Percentiles rank a stretch among this genome's conserved stretches.
Conservation (phyloP, 306 rosid species). For the Rubus idaeus region DNA sequence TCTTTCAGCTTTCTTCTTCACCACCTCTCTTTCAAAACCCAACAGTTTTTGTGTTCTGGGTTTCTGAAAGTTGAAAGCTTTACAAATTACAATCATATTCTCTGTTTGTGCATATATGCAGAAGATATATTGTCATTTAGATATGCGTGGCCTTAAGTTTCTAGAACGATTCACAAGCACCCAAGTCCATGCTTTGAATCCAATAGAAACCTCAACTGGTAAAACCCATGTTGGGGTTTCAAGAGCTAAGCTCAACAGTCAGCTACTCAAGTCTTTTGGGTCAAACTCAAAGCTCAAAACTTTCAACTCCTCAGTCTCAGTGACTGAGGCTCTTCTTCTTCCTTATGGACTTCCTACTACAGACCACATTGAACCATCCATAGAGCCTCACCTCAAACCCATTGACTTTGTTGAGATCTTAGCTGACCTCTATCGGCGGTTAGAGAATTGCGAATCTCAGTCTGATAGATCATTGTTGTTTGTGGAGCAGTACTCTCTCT, state of each 20-base stretch:
- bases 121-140: conserved; percentile 11
- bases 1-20: conserved; percentile 2
- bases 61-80: neutral
- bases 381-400: conserved; percentile 64
- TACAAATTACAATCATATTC: neutral
- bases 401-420: conserved; percentile 50
- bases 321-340: conserved; percentile 34
- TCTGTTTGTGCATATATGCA: conserved; percentile 10
- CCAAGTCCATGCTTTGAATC: conserved; percentile 70
- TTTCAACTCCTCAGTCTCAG: conserved; percentile 37
- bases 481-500: conserved; percentile 57
- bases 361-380: conserved; percentile 59
- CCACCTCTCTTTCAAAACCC: conserved; percentile 14
- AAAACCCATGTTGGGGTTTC: conserved; percentile 26
- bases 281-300: conserved; percentile 61
- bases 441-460: conserved; percentile 45
- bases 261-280: conserved; percentile 45
- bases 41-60: conserved; percentile 19
- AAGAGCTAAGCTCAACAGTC: conserved; percentile 42
- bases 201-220: conserved; percentile 43
- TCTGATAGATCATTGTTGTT: conserved; percentile 43
- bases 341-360: conserved; percentile 56
- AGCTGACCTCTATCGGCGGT: conserved; percentile 51
- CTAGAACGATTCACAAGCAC: conserved; percentile 61
- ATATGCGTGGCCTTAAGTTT: conserved; percentile 67